Conservation (phyloP, 148 eudicot genomes). For the Camellia lanceoleosa region DNA sequence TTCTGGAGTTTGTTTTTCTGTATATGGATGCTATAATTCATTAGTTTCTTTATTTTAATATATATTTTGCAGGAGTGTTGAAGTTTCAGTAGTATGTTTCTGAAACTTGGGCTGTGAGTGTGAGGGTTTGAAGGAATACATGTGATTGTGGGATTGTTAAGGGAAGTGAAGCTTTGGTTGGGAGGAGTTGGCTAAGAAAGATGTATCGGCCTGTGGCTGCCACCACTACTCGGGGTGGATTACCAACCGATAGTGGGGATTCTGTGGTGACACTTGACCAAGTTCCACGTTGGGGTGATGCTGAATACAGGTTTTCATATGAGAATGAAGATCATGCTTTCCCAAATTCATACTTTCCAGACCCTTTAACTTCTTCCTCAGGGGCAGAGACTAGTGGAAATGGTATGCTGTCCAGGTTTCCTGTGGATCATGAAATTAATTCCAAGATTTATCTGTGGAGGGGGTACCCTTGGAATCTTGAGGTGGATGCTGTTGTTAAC, state of each 20-base stretch:
- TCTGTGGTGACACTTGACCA: conserved; percentile 83
- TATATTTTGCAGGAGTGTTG: neutral
- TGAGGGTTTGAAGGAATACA: conserved; percentile 22
- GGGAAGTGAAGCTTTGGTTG: conserved; percentile 17
- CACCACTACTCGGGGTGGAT: conserved; percentile 64
- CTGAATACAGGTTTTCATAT: conserved; percentile 60
- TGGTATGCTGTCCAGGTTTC: conserved; percentile 74
- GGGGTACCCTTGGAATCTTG: conserved; percentile 97
- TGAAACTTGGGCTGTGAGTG: conserved; percentile 14
- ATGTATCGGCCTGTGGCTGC: conserved; percentile 44
- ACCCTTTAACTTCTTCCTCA: conserved; percentile 72
- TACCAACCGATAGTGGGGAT: conserved; percentile 74
- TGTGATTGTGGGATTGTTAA: neutral
- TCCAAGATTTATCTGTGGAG: conserved; percentile 93
- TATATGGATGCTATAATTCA: no score
- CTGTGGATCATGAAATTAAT: conserved; percentile 81
- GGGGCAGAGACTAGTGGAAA: conserved; percentile 60
- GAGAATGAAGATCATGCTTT: conserved; percentile 55
- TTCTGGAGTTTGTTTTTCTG: no score
- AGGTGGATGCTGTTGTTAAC: conserved; percentile 99
- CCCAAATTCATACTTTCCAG: conserved; percentile 55
- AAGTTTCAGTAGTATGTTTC: neutral
- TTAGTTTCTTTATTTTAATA: no score
- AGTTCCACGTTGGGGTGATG: conserved; percentile 92
- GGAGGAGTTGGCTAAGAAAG: conserved; percentile 10